Evolutionary conservation across 2,329 filamentous ascomycete species (phyloP), one percentile per base, ranked within the genome.

Genomic region (Raffaelea ambrosiae): DNA sequence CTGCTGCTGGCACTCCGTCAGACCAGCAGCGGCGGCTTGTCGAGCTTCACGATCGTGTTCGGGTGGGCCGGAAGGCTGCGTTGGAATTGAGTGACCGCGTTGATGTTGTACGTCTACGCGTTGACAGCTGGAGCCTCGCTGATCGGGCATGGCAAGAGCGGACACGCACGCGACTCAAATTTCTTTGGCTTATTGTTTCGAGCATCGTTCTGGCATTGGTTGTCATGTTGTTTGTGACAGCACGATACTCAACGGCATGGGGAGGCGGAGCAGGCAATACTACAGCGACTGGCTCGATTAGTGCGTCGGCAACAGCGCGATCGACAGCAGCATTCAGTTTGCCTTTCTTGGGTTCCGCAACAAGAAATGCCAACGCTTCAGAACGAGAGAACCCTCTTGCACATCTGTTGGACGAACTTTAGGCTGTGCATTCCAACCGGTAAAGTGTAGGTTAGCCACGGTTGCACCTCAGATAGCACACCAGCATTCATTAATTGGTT

Each of bases 111-210:
- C 73, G 79, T 44, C 66, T 73, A 48, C 72, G 78, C 8, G 78
- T 90, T 14, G 82, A 86, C 59, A 68, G 70, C 23, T 86, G 84
- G 74, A 83, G 86, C 61, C 72, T 70, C 48, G 73, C 77, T 2
- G 85, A 89, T 62, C 71, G 68, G 43, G 77, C 81, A 57, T 84
- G 82, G 72, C 78, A 86, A 63, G 80, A 84, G 57, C 78, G 71
- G 57, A 85, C 81, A n/a, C 69, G 79, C 51, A 72, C 68, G 59
- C 73, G 81, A 44, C 66, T 87, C 52, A 78, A 76, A 54, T 71
- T 76, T 19, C 66, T 84, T 42, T 87, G 83, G 81, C 71, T 79
- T 36, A 70, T 80, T 52, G 75, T 74, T 51, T 75, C 67, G 20
- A 60, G 70, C 9, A 50, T 74, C 31, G 60, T 67, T 4, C 68